Percentiles rank a stretch among this genome's conserved stretches.
phyloP scores from a whole-genome alignment of 805 yeast species.

The Saccharomycopsis malanga region DNA sequence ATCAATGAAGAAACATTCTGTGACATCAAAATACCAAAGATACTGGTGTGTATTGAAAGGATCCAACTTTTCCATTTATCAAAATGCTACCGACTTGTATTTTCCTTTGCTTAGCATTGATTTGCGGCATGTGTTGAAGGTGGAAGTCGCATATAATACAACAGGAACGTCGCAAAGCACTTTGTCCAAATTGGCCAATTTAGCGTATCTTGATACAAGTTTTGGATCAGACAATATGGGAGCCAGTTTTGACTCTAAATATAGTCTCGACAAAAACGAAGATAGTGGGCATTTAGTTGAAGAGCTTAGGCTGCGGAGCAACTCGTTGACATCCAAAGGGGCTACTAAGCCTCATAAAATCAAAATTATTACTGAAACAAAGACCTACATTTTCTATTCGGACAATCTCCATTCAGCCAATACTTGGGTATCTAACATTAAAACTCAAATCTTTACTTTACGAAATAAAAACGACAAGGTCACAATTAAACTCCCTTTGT shows the following conservation, averaged over 20 bases:
- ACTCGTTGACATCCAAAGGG: not conserved
- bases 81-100: constrained; percentile 70
- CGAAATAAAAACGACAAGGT: constrained; percentile 67
- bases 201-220: not conserved
- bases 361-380: constrained; percentile 48
- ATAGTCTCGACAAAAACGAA: not conserved
- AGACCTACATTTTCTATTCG: constrained; percentile 59
- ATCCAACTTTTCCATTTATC: constrained; percentile 60
- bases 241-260: not conserved
- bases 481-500: constrained; percentile 67
- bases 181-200: constrained; percentile 3
- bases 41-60: constrained; percentile 78
- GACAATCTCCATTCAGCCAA: constrained; percentile 70
- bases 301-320: not conserved
- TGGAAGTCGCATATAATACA: constrained; percentile 37
- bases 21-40: constrained; percentile 34
- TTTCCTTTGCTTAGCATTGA: constrained; percentile 77
- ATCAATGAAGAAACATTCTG: constrained; percentile 31
- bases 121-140: constrained; percentile 52
- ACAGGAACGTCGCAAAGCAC: not conserved
- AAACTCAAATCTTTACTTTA: constrained; percentile 70
- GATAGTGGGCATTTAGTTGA: not conserved
- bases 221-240: not conserved
- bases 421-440: constrained; percentile 70
- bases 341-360: constrained; percentile 39